Base-by-base conservation (phyloP, 75 land plant species). In the Cunninghamia lanceolata region DNA sequence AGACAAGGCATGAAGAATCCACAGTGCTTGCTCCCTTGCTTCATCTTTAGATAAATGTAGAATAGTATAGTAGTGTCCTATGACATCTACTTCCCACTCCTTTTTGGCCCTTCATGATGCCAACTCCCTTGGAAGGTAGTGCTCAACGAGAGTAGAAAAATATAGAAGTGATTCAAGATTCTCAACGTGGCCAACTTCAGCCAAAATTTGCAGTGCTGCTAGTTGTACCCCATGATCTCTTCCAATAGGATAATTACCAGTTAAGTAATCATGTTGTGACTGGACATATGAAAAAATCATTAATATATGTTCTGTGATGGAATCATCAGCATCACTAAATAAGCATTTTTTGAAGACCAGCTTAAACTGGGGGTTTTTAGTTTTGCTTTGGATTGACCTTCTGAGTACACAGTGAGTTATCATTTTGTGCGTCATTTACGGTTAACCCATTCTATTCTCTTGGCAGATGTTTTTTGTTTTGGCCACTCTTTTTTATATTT, bases 221-320 rank as follows among this genome's bases (percentile, higher is more conserved):
- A 88, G 82, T 79, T 85, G 83, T 42, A 87, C 84, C 16, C 87
- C 86, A 79, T 88, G 87, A 85, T 88, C 89, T 39, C 78, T 88
- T 50, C 89, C 89, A 77, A 85, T 83, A 39, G 89, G 89, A 88
- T 88, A 88, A 56, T 88, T 88, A 30, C 89, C 89, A 85, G 85
- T 81, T 8, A 88, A 68, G 86, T 88, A 88, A 54, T 88, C 89
- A 85, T 85, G 86, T 45, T 88, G 89, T 32, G 83, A 56, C 89
- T 88, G 89, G 68, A 88, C 45, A 39, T 84, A 87, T 46, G 56
- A 86, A 16, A 88, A 40, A 19, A 79, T 79, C 28, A 88, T 38
- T 59, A 88, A 88, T 56, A 85, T 85, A 21, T 82, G 87, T 30
- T 88, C 89, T 52, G 87, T 85, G 21, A n/a, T n/a, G n/a, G n/a